phyloP scores from a whole-genome alignment of 148 eudicot genomes.

The Cornus controversa region DNA sequence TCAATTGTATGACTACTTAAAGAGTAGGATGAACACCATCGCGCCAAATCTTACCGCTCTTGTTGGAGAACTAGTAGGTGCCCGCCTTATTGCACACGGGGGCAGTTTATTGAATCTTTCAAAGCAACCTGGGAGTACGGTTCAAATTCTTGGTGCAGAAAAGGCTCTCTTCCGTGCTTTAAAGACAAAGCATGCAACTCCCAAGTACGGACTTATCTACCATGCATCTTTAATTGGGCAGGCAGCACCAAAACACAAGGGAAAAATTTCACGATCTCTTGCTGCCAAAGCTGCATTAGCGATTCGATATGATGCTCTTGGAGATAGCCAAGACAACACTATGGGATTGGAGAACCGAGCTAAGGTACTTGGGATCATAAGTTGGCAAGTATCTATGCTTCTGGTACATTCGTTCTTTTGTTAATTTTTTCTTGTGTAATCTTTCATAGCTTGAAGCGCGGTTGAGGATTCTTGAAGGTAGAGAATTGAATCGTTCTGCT shows the following conservation, averaged over 20 bases:
- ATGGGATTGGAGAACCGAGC: conserved; percentile 84
- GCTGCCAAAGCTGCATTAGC: conserved; percentile 91
- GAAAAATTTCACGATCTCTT: conserved; percentile 88
- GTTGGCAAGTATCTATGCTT: background rate
- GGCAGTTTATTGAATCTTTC: conserved; percentile 93
- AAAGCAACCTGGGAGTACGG: conserved; percentile 98
- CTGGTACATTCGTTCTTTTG: background rate
- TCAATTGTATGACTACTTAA: conserved; percentile 83
- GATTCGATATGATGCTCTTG: conserved; percentile 89
- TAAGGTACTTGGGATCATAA: conserved; percentile 48
- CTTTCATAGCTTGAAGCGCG: conserved; percentile 77
- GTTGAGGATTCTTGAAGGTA: conserved; percentile 79
- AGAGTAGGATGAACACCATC: conserved; percentile 91
- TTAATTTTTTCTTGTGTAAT: conserved; percentile 12
- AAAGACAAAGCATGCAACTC: conserved; percentile 96
- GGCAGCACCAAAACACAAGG: conserved; percentile 95
- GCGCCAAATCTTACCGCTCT: conserved; percentile 96
- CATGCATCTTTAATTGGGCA: conserved; percentile 95
- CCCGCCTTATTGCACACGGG: conserved; percentile 93
- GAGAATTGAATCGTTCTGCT: conserved; percentile 80
- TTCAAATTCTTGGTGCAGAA: conserved; percentile 97
- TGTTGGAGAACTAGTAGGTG: conserved; percentile 97
- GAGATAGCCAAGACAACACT: conserved; percentile 72
- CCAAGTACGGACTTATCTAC: conserved; percentile 91
- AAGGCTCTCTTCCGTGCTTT: conserved; percentile 95